Base-by-base conservation (phyloP, 306 rosid genomes). In the Gillenia trifoliata region DNA sequence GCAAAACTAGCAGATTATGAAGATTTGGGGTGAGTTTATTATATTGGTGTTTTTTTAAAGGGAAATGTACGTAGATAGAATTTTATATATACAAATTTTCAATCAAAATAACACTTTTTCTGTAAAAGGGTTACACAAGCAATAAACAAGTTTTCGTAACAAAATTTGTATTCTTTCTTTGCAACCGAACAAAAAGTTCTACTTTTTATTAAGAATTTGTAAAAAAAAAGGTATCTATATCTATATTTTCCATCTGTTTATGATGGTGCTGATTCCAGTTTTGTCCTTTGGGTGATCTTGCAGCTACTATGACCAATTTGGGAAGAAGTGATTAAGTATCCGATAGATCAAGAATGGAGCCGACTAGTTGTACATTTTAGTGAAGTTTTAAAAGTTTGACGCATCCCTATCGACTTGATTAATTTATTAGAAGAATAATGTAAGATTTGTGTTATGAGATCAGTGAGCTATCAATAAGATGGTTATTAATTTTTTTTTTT, bases 291-390 rank as follows among this genome's bases (percentile, higher is more conserved):
- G 13, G 8, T 26, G 61, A 1, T 36, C 25, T 15, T 72, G 74
- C 82, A 79, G 82, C 73, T 73, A 72, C 33, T 73, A 79, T 33
- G 78, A 66, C 8, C 60, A 66, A 74, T 31, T 36, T 66, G 20
- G 49, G 63, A 64, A 26, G 41, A 47, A 49, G 11, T 60, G 64
- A 45, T 73, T 20, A 15, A 16, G 1, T 15, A 62, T 19, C 16
- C 11, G 19, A 13, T 4, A 28, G 13, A 62, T 4, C 75, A 16
- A 71, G 30, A 71, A 28, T 1, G 56, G 16, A 34, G 17, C 41
- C 33, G 45, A 20, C 28, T 40, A 8, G 68, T 5, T 72, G 76
- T 60, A 43, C 68, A 72, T 28, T 59, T 23, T 59, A 40, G 29
- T 38, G 43, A 64, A 59, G 13, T 30, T 57, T 13, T 56, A 1